Evolutionary conservation across 331 rosid species (phyloP).

Genomic region (Malus hybrid): DNA sequence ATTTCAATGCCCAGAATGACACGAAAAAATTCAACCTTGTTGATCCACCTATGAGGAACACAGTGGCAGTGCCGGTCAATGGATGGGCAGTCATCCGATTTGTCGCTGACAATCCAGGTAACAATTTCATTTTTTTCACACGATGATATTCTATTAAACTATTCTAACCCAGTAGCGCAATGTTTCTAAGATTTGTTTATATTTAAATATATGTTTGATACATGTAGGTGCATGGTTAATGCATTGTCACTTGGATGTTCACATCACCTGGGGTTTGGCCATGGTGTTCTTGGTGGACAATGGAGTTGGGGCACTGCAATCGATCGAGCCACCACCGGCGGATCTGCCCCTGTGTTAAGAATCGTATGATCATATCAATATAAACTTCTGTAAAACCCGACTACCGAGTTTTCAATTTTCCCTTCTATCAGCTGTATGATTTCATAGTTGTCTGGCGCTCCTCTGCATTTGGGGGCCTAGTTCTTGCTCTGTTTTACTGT

Average conservation of each 20-base stretch:
- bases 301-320: slow-evolving; percentile 47
- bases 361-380: neutral
- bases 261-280: too few relatives aligned
- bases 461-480: slow-evolving; percentile 46
- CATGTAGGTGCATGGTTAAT: neutral
- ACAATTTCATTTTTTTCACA: neutral
- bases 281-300: too few relatives aligned
- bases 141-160: neutral
- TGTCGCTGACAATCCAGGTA: slow-evolving; percentile 95
- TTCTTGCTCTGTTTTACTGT: slow-evolving; percentile 25
- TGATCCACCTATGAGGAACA: slow-evolving; percentile 86
- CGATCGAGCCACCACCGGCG: slow-evolving; percentile 60
- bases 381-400: neutral
- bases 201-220: neutral
- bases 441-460: slow-evolving; percentile 12
- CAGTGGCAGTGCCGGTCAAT: slow-evolving; percentile 69
- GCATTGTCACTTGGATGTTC: too few relatives aligned
- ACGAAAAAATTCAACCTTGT: slow-evolving; percentile 64
- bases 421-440: neutral
- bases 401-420: slow-evolving; percentile 1
- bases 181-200: neutral
- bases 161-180: neutral
- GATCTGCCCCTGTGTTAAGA: slow-evolving; percentile 73
- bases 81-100: slow-evolving; percentile 97
- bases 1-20: slow-evolving; percentile 34